These are phyloP conservation scores for Halophytophthora polymorphica DNA, from an alignment of 352 stramenopile species.

Conservation along the genomic window DNA sequence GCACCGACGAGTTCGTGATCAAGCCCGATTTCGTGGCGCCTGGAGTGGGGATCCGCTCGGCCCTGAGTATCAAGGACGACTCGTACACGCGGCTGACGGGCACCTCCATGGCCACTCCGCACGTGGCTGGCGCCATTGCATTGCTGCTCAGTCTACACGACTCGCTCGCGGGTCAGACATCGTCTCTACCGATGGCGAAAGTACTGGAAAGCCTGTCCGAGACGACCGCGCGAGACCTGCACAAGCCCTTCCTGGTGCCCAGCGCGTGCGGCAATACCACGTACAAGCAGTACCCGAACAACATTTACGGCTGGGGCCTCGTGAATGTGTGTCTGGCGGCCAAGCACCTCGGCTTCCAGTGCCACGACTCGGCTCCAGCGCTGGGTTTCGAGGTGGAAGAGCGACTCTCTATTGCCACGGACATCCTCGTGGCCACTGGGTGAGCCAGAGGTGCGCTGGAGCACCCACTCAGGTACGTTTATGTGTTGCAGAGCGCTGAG, in stretches of 20 bases:
- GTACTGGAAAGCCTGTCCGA: conserved; percentile 33
- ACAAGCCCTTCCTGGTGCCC: conserved; percentile 67
- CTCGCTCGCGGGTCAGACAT: conserved; percentile 4
- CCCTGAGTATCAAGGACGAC: conserved; percentile 50
- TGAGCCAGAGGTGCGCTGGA: too few species aligned
- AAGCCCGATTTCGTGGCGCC: conserved; percentile 78
- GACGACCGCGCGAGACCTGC: conserved; percentile 42
- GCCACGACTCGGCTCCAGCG: conserved; percentile 12
- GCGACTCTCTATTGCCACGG: conserved; percentile 9
- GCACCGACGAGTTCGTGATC: conserved; percentile 29
- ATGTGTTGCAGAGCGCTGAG: too few species aligned
- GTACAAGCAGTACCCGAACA: conserved; percentile 70
- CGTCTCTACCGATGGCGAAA: conserved; percentile 20
- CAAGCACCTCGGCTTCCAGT: conserved; percentile 35
- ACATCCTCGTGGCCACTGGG: conserved; percentile 15
- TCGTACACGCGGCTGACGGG: conserved; percentile 64
- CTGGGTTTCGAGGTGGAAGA: neutral
- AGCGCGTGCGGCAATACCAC: conserved; percentile 58
- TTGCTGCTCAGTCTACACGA: conserved; percentile 45
- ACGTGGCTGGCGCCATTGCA: conserved; percentile 57
- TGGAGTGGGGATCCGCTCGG: conserved; percentile 62
- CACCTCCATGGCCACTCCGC: conserved; percentile 76
- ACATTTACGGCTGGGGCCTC: conserved; percentile 72
- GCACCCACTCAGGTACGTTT: too few species aligned
- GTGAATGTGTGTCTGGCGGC: conserved; percentile 52